Percentiles rank a stretch among this genome's conserved stretches.
These are phyloP conservation scores for Cyamopsis tetragonoloba DNA, from an alignment of 306 rosid species.

Conservation along the genomic window DNA sequence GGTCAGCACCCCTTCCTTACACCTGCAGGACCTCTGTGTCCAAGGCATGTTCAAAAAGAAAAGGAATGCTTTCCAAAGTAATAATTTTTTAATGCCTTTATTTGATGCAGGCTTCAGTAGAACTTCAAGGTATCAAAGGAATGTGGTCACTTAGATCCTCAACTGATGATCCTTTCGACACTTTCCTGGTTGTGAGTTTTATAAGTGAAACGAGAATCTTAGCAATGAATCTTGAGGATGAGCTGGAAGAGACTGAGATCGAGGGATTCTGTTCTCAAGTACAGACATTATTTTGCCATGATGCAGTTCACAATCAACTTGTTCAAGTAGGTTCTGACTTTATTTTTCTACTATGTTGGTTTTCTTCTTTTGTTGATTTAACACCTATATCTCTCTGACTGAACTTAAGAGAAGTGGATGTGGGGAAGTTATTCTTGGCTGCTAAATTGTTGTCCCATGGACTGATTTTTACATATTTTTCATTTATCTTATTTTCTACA, in stretches of 20 bases:
- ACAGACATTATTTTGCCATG: slow-evolving; percentile 94
- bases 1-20: slow-evolving; percentile 41
- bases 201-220: slow-evolving; percentile 94
- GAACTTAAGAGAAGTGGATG: background rate
- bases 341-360: background rate
- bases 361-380: slow-evolving; percentile 11
- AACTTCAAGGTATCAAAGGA: slow-evolving; percentile 98
- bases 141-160: slow-evolving; percentile 98
- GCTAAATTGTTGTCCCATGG: background rate
- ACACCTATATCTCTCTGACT: background rate
- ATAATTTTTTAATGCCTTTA: slow-evolving; percentile 8
- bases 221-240: slow-evolving; percentile 96
- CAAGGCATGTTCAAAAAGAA: background rate
- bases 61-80: slow-evolving; percentile 3
- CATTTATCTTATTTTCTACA: background rate
- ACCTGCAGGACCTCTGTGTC: background rate
- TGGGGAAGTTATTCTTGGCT: background rate
- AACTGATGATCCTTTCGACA: slow-evolving; percentile 89
- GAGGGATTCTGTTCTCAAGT: slow-evolving; percentile 93
- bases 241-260: slow-evolving; percentile 94
- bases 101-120: slow-evolving; percentile 85
- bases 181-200: slow-evolving; percentile 90
- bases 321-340: slow-evolving; percentile 65
- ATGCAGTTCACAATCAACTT: slow-evolving; percentile 88
- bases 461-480: background rate